Percentiles rank a stretch among this genome's conserved stretches.
Evolutionary conservation across 75 land plant genomes (phyloP).

Genomic region (Picea sitchensis): DNA sequence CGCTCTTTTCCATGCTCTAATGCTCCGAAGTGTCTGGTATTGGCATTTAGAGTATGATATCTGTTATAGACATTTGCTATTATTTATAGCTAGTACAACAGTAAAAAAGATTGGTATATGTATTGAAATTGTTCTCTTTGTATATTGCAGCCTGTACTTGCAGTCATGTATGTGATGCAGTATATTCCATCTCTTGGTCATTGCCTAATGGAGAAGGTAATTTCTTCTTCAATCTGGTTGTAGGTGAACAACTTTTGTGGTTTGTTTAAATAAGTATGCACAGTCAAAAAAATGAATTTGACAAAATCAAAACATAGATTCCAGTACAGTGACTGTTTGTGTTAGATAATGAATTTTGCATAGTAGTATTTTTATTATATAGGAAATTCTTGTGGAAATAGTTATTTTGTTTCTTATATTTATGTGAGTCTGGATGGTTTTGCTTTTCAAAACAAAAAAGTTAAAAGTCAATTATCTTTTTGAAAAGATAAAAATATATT

Average conservation of each 20-base stretch:
- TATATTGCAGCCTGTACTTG: constrained; percentile 20
- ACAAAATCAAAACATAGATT: not conserved
- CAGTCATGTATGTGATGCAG: constrained; percentile 28
- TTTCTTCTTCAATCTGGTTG: not conserved
- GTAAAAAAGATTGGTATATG: not conserved
- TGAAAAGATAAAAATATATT: not conserved
- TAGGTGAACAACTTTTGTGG: not conserved
- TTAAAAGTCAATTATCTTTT: not conserved
- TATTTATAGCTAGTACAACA: not conserved
- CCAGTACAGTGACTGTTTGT: not conserved
- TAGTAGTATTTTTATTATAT: not conserved
- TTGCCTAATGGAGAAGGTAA: constrained; percentile 18
- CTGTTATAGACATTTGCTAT: not conserved
- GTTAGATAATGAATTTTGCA: not conserved
- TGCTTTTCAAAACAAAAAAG: not conserved
- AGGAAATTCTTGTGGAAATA: not conserved
- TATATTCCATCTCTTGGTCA: constrained; percentile 23
- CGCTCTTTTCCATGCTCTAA: not conserved
- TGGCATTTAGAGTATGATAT: not conserved
- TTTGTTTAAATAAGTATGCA: not conserved
- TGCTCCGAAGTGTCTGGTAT: constrained; percentile 1
- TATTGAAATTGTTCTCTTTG: not conserved
- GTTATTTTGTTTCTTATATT: not conserved
- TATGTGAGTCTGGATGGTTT: not conserved
- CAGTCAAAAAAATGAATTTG: not conserved